Evolutionary conservation across 2,329 filamentous ascomycete genomes (phyloP), one percentile per base, ranked within the genome.

Genomic region (Albifimbria verrucaria): DNA sequence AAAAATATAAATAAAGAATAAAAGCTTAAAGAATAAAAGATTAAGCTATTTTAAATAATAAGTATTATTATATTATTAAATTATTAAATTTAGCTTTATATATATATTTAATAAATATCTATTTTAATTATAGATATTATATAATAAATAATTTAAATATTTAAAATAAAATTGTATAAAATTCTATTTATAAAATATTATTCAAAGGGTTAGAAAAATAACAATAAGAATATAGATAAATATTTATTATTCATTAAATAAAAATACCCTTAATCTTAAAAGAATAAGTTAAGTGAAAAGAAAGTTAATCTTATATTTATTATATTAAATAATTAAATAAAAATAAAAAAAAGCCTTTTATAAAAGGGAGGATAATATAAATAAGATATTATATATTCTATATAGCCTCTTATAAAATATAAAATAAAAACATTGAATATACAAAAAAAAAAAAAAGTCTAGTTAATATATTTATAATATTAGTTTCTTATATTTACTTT

Each of bases 151-250:
- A 42, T 24, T 50, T 9, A 23, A 50, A 10, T 43, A 43, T 42
- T 21, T 41, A 4, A 42, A 51, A 26, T 51, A 51, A 23, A n/a
- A 15, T 36, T 39, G 22, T 23, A 49, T 49, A 39, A 39, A 32
- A 49, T 32, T 6, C 4, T n/a, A 21, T 18, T 49, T 18, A 32
- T 36, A 39, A 22, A 15, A 42, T 41, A 20, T 5, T 41, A 50
- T 42, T n/a, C 18, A 36, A 43, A 42, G 24, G 42, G 42, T 11
- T 41, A 50, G 9, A 39, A 50, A 50, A 43, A 42, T n/a, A 39
- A 50, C 42, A 32, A 32, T 32, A 32, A 32, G 26, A 32, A 32
- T 32, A 32, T 32, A 22, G 32, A 49, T n/a, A 36, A 49, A 10
- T 36, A 22, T 20, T 49, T 3, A 32, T 32, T 9, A 32, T 32